phyloP scores from a whole-genome alignment of 352 stramenopile genomes.

The Phytophthora macrochlamydospora region DNA sequence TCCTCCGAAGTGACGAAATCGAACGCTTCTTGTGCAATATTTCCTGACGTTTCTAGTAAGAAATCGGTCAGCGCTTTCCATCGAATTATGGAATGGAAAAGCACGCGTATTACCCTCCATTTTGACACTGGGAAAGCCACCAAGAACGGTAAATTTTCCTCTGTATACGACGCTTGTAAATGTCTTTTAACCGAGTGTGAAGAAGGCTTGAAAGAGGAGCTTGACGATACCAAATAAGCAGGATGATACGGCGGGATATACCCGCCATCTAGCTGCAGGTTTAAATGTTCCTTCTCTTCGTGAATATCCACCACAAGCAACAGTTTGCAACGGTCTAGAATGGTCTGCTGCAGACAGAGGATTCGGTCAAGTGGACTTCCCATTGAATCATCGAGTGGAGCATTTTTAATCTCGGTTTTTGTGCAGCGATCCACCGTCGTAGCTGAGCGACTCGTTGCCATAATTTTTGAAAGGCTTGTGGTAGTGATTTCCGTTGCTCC shows the following conservation, averaged over 20 bases:
- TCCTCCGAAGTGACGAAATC: constrained; percentile 43
- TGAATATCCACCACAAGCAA: constrained; percentile 36
- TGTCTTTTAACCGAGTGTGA: constrained; percentile 30
- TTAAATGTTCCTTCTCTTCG: constrained; percentile 39
- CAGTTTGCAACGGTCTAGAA: constrained; percentile 53
- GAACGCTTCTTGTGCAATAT: constrained; percentile 31
- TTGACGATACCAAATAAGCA: constrained; percentile 24
- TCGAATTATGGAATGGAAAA: constrained; percentile 44
- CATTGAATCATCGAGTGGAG: background rate
- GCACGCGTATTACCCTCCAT: constrained; percentile 47
- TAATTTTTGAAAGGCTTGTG: constrained; percentile 31
- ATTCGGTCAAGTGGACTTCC: constrained; percentile 14
- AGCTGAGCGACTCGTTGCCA: constrained; percentile 69
- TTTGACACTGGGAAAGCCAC: constrained; percentile 47
- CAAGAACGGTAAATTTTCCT: constrained; percentile 42
- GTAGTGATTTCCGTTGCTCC: constrained; percentile 12
- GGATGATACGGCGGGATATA: constrained; percentile 44
- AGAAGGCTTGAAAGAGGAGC: constrained; percentile 13
- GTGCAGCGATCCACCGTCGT: constrained; percentile 37
- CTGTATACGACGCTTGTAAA: constrained; percentile 31
- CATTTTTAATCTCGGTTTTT: constrained; percentile 56
- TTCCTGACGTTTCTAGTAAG: background rate
- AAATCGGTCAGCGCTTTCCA: constrained; percentile 34
- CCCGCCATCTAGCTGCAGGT: constrained; percentile 32
- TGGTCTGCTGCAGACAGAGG: constrained; percentile 26